Evolutionary conservation across 768 basidiomycete genomes (phyloP).

Genomic region (Trametes cingulata): DNA sequence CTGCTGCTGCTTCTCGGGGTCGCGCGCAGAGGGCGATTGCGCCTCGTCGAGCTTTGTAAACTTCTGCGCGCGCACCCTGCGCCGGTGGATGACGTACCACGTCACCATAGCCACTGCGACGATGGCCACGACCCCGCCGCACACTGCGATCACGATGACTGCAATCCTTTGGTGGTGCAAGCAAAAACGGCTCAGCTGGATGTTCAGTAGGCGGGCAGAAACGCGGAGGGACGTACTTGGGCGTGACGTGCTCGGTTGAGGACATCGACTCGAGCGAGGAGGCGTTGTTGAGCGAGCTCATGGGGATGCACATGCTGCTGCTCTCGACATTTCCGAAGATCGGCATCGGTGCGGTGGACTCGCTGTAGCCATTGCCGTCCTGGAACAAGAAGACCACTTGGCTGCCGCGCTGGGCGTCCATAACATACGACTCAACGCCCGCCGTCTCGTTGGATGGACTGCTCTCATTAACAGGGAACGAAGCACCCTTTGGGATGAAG

Average conservation of each 20-base stretch:
- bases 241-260: background rate
- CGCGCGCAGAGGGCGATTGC: background rate
- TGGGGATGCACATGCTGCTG: slow-evolving; percentile 30
- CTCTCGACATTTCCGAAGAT: slow-evolving; percentile 35
- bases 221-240: background rate
- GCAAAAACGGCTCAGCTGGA: background rate
- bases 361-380: slow-evolving; percentile 39
- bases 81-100: slow-evolving; percentile 44
- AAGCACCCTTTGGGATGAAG: slow-evolving; percentile 31
- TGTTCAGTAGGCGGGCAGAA: background rate
- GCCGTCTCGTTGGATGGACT: slow-evolving; percentile 25
- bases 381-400: slow-evolving; percentile 47
- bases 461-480: slow-evolving; percentile 28
- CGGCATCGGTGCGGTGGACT: slow-evolving; percentile 46
- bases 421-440: slow-evolving; percentile 44
- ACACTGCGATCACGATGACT: slow-evolving; percentile 45
- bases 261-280: background rate
- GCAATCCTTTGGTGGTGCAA: slow-evolving; percentile 37
- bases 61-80: slow-evolving; percentile 32
- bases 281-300: slow-evolving; percentile 6
- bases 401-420: slow-evolving; percentile 40
- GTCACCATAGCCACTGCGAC: slow-evolving; percentile 44
- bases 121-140: slow-evolving; percentile 42
- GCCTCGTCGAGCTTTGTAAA: slow-evolving; percentile 17
- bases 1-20: slow-evolving; percentile 13